Base-by-base conservation (phyloP, 2,329 filamentous ascomycete genomes). In the Venturia asperata region DNA sequence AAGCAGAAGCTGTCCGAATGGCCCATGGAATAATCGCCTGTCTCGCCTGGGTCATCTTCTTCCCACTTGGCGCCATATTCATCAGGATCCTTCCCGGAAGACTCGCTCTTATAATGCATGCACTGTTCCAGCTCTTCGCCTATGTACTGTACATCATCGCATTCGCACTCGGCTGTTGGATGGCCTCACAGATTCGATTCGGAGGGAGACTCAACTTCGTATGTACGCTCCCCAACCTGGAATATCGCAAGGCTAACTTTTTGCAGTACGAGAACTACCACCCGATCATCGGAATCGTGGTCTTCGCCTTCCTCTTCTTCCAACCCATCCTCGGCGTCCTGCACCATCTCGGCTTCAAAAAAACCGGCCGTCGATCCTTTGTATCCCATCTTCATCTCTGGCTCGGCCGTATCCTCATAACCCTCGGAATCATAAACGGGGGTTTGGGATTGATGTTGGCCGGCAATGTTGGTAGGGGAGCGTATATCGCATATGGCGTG, bases 381-480 rank as follows among this genome's bases (percentile, higher is more conserved):
- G 80, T 78, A 70, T 81, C 80, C 0, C 77, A 81, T 66, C 72
- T 72, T 2, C 83, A 85, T 68, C 75, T 83, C 60, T 85, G 83
- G 83, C 69, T 83, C 34, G 83, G 83, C n/a, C 77, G 83, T 3
- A 68, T 75, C 41, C 74, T 80, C 21, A 78, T 85, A 13, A 74
- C 78, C 0, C 72, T 85, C 0, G 83, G 80, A 2, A 81, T 84
- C 64, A 75, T 85, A 70, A 85, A 85, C 69, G 83, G 81, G 21
- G 83, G 82, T 0, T 71, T 85, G 0, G 83, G 83, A 0, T 77
- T 85, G 45, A 72, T 74, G 65, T 73, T 83, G 21, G 78, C 80
- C 1, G 74, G 77, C 24, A 73, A 76, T 39, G 52, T 37, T 7
- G 15, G n/a, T 1, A 70, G 68, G 5, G 68, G 72, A 34, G 73